Conservation (phyloP, 352 stramenopile genomes). For the Plasmopara viticola region DNA sequence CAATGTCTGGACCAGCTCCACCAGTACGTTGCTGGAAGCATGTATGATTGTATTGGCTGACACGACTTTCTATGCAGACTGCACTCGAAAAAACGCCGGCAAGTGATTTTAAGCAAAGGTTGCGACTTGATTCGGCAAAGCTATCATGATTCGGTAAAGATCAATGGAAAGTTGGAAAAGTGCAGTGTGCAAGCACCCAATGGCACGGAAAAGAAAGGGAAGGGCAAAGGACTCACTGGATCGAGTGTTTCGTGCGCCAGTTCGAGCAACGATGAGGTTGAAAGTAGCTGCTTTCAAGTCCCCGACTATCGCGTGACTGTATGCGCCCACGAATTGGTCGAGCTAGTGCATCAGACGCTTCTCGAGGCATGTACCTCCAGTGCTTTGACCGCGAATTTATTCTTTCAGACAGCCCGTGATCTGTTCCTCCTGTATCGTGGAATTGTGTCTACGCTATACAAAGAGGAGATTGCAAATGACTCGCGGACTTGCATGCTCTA, state of each 20-base stretch:
- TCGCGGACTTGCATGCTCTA: conserved; percentile 64
- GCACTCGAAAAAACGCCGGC: conserved; percentile 62
- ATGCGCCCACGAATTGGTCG: conserved; percentile 53
- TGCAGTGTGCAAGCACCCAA: conserved; percentile 44
- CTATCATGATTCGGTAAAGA: conserved; percentile 62
- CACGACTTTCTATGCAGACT: conserved; percentile 25
- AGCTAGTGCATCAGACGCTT: conserved; percentile 57
- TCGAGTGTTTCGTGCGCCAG: conserved; percentile 5
- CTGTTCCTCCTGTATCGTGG: conserved; percentile 66
- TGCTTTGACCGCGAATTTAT: conserved; percentile 34
- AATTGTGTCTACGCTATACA: conserved; percentile 61
- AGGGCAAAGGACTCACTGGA: conserved; percentile 6
- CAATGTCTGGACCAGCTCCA: conserved; percentile 52
- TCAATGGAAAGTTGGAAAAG: conserved; percentile 41
- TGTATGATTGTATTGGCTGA: not conserved
- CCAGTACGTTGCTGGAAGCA: conserved; percentile 30
- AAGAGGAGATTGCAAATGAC: conserved; percentile 61
- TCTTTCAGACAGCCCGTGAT: conserved; percentile 80
- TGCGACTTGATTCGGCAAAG: conserved; percentile 48
- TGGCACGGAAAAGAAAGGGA: conserved; percentile 33
- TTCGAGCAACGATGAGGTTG: conserved; percentile 23
- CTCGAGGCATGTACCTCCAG: conserved; percentile 49
- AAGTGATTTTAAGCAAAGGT: conserved; percentile 45
- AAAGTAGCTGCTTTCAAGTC: conserved; percentile 54
- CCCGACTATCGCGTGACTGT: conserved; percentile 56